Percentiles rank a stretch among this genome's conserved stretches.
phyloP scores from a whole-genome alignment of 2,329 filamentous ascomycete genomes.

The Aspergillus sp. region DNA sequence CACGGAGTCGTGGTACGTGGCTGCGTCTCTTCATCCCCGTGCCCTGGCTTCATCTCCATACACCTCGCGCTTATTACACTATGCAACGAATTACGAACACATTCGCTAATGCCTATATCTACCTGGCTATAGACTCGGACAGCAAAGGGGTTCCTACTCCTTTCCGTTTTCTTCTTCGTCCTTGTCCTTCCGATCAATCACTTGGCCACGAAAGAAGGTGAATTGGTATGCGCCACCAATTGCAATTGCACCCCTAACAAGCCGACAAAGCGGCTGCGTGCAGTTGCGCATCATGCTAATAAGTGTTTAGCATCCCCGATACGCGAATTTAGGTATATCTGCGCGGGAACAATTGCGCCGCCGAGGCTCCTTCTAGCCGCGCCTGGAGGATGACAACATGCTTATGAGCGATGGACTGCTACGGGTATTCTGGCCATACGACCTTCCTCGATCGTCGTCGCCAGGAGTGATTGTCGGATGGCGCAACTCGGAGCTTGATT shows the following conservation, averaged over 20 bases:
- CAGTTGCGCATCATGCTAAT: constrained; percentile 3
- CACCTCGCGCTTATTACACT: background rate
- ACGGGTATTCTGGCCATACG: constrained; percentile 97
- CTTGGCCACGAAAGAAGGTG: constrained; percentile 75
- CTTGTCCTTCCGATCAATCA: constrained; percentile 81
- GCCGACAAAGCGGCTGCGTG: background rate
- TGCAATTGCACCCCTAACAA: background rate
- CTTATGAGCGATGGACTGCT: constrained; percentile 76
- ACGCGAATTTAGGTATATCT: constrained; percentile 76
- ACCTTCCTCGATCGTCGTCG: constrained; percentile 67
- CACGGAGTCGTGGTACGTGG: constrained; percentile 87
- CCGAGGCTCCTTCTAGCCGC: constrained; percentile 81
- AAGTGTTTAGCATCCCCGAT: constrained; percentile 71
- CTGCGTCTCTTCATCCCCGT: background rate
- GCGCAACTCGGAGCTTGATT: constrained; percentile 86
- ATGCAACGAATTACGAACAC: background rate
- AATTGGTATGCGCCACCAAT: constrained; percentile 61
- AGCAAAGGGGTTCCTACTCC: constrained; percentile 76
- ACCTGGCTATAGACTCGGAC: constrained; percentile 65
- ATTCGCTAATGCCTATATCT: constrained; percentile 7
- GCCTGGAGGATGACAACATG: constrained; percentile 56
- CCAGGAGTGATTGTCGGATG: constrained; percentile 91
- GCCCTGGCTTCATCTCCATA: background rate
- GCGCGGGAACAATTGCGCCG: constrained; percentile 92
- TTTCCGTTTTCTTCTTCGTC: constrained; percentile 81